Evolutionary conservation across 169 alveolate genomes (phyloP).

Genomic region (Eimeria praecox): DNA sequence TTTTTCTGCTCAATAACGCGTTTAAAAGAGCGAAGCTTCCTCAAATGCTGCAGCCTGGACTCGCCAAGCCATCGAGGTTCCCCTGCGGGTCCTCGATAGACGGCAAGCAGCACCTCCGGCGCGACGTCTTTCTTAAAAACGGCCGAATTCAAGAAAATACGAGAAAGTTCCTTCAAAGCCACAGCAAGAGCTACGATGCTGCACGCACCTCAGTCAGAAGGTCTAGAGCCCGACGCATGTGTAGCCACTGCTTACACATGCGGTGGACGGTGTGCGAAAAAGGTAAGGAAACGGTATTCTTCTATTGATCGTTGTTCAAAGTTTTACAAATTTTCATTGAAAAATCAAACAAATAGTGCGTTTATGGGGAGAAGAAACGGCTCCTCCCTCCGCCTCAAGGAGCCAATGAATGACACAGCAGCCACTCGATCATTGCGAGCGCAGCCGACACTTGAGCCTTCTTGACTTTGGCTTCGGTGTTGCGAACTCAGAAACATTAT

Average conservation of each 20-base stretch:
- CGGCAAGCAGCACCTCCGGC: slow-evolving; percentile 21
- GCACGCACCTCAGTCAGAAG: not conserved
- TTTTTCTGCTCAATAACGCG: not conserved
- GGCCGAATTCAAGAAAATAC: not conserved
- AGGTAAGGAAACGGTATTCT: not conserved
- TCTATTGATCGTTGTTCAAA: not conserved
- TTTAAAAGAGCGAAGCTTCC: not conserved
- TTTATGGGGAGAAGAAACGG: too few relatives aligned
- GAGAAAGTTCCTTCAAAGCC: not conserved
- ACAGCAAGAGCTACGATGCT: not conserved
- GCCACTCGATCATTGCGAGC: slow-evolving; percentile 45
- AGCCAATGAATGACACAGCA: not conserved
- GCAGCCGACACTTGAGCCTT: slow-evolving; percentile 9
- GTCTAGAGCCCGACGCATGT: slow-evolving; percentile 40
- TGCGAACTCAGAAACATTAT: not conserved
- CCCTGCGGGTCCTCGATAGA: not conserved
- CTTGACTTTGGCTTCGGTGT: not conserved
- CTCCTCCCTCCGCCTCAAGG: not conserved
- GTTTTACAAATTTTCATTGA: not conserved
- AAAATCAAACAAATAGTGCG: not conserved
- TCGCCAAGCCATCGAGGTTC: not conserved
- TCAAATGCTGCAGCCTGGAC: not conserved
- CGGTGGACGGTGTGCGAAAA: not conserved
- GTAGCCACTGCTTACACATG: slow-evolving; percentile 61
- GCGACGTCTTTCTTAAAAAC: not conserved